Evolutionary conservation across 2,329 filamentous ascomycete species (phyloP).

Genomic region (Sporothrix humicola): DNA sequence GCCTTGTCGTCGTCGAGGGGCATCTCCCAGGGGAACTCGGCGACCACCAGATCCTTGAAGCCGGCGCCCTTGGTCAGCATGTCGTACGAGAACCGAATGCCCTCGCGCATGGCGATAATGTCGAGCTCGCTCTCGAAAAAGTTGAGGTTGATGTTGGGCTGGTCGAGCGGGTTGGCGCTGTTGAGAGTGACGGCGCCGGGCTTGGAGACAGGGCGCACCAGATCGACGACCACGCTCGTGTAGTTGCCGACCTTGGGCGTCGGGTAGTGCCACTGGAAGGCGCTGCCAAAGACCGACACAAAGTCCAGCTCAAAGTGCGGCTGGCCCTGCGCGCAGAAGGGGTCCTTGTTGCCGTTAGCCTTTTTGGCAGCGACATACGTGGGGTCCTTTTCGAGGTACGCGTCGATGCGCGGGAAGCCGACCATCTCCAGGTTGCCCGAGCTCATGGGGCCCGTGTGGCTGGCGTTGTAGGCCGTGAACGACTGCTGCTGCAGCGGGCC

Average conservation of each 20-base stretch:
- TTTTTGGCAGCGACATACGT: constrained; percentile 54
- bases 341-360: constrained; percentile 54
- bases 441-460: constrained; percentile 45
- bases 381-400: constrained; percentile 47
- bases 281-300: constrained; percentile 60
- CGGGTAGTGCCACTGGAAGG: constrained; percentile 57
- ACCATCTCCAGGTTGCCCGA: constrained; percentile 55
- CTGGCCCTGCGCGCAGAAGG: constrained; percentile 61
- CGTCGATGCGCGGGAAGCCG: constrained; percentile 63
- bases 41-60: constrained; percentile 59
- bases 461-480: constrained; percentile 46
- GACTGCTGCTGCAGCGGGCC: constrained; percentile 46
- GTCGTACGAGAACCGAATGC: constrained; percentile 62
- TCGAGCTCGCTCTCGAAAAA: constrained; percentile 62
- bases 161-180: constrained; percentile 61
- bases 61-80: constrained; percentile 62
- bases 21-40: constrained; percentile 66
- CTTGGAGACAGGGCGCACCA: constrained; percentile 49
- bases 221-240: constrained; percentile 61
- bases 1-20: constrained; percentile 59
- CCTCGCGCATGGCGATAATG: constrained; percentile 64
- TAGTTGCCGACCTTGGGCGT: constrained; percentile 53
- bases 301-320: constrained; percentile 69
- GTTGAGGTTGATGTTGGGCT: constrained; percentile 65
- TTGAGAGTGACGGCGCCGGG: constrained; percentile 62